A percentile compares a stretch with the other conserved stretches of the same genome.
These are phyloP conservation scores for Periconia digitata DNA, from an alignment of 2,329 filamentous ascomycete species.

Conservation along the genomic window DNA sequence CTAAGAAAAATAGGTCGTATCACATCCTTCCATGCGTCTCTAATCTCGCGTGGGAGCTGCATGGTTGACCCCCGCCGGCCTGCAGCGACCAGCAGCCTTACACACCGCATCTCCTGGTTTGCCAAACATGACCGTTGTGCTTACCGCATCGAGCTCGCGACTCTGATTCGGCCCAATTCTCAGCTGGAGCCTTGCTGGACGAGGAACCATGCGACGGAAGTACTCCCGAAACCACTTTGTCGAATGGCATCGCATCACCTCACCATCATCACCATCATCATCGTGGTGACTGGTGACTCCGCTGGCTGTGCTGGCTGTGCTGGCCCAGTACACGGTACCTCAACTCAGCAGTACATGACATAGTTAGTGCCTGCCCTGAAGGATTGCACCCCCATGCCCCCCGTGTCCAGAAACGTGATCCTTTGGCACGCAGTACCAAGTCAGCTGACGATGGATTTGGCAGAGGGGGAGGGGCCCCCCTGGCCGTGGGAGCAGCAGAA, in stretches of 20 bases:
- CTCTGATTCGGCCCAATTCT: constrained; percentile 19
- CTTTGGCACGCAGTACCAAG: too few species aligned
- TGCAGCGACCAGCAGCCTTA: constrained; percentile 35
- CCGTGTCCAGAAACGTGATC: neutral
- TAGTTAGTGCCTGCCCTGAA: neutral
- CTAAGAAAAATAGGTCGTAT: constrained; percentile 41
- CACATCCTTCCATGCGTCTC: constrained; percentile 30
- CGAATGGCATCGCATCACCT: too few species aligned
- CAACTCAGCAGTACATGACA: neutral
- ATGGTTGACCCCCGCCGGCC: constrained; percentile 30
- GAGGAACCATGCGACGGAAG: constrained; percentile 29
- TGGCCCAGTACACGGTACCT: too few species aligned
- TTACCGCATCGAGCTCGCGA: constrained; percentile 26
- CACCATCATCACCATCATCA: too few species aligned
- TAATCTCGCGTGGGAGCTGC: constrained; percentile 43
- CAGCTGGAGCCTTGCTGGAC: too few species aligned
- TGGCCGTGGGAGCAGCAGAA: neutral
- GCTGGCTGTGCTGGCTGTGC: constrained; percentile 14
- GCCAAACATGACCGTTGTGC: constrained; percentile 38
- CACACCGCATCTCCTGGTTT: constrained; percentile 30
- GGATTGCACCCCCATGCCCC: neutral
- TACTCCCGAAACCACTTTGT: constrained; percentile 24
- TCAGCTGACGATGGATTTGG: neutral
- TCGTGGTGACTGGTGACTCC: constrained; percentile 4
- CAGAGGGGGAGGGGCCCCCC: too few species aligned